Evolutionary conservation across 352 stramenopile species (phyloP).

Genomic region (Pythium insidiosum): DNA sequence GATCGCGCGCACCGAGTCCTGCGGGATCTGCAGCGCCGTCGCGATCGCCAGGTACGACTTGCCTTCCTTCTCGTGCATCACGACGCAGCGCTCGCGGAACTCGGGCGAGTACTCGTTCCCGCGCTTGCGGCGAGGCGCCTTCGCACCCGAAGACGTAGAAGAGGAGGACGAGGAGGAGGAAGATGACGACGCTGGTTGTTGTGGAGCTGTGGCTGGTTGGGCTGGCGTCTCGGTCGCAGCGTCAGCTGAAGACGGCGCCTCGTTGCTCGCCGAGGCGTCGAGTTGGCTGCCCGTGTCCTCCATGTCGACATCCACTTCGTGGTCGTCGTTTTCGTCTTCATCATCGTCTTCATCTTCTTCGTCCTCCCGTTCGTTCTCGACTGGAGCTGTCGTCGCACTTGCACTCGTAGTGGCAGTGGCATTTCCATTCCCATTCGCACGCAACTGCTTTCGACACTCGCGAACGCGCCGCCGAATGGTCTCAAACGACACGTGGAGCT

Average conservation of each 20-base stretch:
- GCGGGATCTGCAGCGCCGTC: conserved; percentile 41
- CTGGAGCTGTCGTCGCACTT: neutral
- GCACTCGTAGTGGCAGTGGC: neutral
- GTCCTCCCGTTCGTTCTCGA: neutral
- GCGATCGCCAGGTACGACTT: conserved; percentile 47
- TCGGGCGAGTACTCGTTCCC: conserved; percentile 52
- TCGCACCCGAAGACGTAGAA: neutral
- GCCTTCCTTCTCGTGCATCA: conserved; percentile 42
- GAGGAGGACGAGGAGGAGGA: no score
- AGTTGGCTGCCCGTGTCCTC: neutral
- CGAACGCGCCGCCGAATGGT: conserved; percentile 30
- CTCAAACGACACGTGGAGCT: conserved; percentile 25
- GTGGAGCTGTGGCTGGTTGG: neutral
- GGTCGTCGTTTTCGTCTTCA: neutral
- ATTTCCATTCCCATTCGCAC: neutral
- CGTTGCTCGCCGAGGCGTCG: neutral
- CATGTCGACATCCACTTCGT: conserved; percentile 2
- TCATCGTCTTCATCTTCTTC: neutral
- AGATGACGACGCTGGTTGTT: neutral
- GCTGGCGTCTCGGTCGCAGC: conserved; percentile 3
- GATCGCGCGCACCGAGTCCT: conserved; percentile 51
- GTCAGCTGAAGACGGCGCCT: neutral
- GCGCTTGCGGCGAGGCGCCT: conserved; percentile 18
- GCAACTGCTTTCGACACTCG: conserved; percentile 14
- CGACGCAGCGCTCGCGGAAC: conserved; percentile 38